Evolutionary conservation across 106 monocot genomes (phyloP).

Genomic region (Iris macrosiphon): DNA sequence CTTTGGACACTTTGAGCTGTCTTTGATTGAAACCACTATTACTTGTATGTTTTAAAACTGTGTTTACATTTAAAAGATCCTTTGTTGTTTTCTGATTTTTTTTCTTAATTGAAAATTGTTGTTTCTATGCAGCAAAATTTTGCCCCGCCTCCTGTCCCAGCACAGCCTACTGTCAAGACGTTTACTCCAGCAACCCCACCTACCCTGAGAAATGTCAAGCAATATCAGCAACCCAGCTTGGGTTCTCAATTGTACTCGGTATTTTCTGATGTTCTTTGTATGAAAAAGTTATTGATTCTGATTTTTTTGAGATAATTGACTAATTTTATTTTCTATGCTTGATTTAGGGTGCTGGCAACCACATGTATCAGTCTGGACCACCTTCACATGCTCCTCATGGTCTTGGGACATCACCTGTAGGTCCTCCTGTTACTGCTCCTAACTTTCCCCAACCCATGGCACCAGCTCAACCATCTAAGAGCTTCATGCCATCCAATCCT

Average conservation of each 20-base stretch:
- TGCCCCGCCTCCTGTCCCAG: conserved; percentile 24
- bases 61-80: too few relatives aligned
- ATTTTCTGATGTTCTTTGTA: too few relatives aligned
- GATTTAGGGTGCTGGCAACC: conserved; percentile 34
- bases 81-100: too few relatives aligned
- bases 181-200: conserved; percentile 67
- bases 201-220: conserved; percentile 62
- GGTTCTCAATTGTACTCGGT: conserved; percentile 83
- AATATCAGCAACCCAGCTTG: conserved; percentile 63
- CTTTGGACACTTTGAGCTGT: too few relatives aligned
- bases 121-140: conserved; percentile 33
- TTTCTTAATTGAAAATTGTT: too few relatives aligned
- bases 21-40: too few relatives aligned
- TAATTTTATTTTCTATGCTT: conserved; percentile 5
- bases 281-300: too few relatives aligned
- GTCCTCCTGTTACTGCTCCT: conserved; percentile 25
- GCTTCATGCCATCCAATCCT: conserved; percentile 38
- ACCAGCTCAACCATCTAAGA: conserved; percentile 16
- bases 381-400: conserved; percentile 22
- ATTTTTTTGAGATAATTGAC: background rate
- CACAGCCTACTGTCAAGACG: conserved; percentile 47
- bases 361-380: conserved; percentile 35
- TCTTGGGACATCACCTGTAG: conserved; percentile 26
- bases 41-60: too few relatives aligned
- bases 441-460: conserved; percentile 31